Evolutionary conservation across 2,329 filamentous ascomycete species (phyloP).

Genomic region (Colletotrichum costaricense): DNA sequence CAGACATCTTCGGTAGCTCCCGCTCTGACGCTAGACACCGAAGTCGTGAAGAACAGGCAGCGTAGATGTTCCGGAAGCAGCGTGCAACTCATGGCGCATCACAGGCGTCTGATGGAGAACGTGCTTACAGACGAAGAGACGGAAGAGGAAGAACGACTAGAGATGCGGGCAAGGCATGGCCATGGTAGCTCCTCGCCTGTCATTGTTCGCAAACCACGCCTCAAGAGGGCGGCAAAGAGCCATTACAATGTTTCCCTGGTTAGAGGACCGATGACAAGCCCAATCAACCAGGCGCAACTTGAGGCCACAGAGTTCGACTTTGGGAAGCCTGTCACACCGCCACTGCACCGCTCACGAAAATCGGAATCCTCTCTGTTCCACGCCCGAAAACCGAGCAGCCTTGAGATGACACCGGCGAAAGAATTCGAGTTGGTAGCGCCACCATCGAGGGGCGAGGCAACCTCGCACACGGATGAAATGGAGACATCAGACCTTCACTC

Average conservation of each 20-base stretch:
- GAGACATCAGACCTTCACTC: conserved; percentile 36
- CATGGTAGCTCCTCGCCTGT: conserved; percentile 40
- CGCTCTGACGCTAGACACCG: conserved; percentile 38
- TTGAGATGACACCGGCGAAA: conserved; percentile 21
- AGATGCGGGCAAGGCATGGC: conserved; percentile 50
- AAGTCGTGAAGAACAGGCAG: conserved; percentile 49
- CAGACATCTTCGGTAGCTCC: conserved; percentile 37
- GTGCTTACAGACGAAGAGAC: conserved; percentile 57
- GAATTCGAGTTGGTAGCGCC: conserved; percentile 6
- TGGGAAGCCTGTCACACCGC: conserved; percentile 29
- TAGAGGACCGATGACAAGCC: conserved; percentile 42
- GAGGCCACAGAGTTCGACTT: conserved; percentile 41
- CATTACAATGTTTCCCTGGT: conserved; percentile 41
- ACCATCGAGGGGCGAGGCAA: conserved; percentile 19
- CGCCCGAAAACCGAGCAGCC: background rate
- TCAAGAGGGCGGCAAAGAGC: conserved; percentile 55
- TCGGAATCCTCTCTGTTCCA: conserved; percentile 18
- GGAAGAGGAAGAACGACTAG: conserved; percentile 55
- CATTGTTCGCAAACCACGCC: conserved; percentile 50
- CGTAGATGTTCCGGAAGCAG: conserved; percentile 64
- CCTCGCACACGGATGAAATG: conserved; percentile 33
- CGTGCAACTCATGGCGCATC: conserved; percentile 52
- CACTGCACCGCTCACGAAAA: conserved; percentile 22
- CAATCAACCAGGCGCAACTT: conserved; percentile 37
- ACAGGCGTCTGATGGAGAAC: conserved; percentile 50